phyloP scores from a whole-genome alignment of 805 yeast genomes.

The Myxozyma mucilagina region DNA sequence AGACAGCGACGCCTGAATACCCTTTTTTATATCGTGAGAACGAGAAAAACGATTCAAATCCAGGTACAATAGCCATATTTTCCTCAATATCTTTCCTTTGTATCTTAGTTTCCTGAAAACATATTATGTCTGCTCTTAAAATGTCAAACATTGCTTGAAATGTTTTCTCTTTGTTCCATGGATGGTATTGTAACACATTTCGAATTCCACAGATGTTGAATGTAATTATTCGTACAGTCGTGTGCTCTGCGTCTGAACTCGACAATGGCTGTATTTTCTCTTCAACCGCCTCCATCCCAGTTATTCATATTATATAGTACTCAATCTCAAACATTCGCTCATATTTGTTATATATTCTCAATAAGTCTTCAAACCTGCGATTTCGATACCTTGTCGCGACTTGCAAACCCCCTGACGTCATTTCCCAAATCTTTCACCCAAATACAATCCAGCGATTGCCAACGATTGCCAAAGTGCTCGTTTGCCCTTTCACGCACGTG shows the following conservation, averaged over 20 bases:
- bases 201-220: constrained; percentile 86
- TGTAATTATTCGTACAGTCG: constrained; percentile 51
- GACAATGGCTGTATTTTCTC: not conserved
- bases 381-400: too few relatives aligned
- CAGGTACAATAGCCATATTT: constrained; percentile 53
- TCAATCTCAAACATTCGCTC: too few relatives aligned
- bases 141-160: constrained; percentile 50
- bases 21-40: constrained; percentile 73
- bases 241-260: not conserved
- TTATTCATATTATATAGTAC: too few relatives aligned
- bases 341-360: too few relatives aligned
- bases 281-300: too few relatives aligned
- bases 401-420: too few relatives aligned
- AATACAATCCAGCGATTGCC: too few relatives aligned
- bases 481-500: too few relatives aligned
- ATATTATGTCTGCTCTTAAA: constrained; percentile 71
- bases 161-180: constrained; percentile 64
- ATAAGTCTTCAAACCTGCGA: too few relatives aligned
- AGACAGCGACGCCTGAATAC: constrained; percentile 89
- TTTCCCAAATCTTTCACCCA: too few relatives aligned
- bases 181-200: constrained; percentile 77
- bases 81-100: constrained; percentile 51
- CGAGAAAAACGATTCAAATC: constrained; percentile 65
- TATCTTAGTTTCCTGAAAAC: constrained; percentile 84
- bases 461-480: too few relatives aligned